Evolutionary conservation across 148 eudicot genomes (phyloP), one percentile per base, ranked within the genome.

Genomic region (Hydrangea macrophylla): DNA sequence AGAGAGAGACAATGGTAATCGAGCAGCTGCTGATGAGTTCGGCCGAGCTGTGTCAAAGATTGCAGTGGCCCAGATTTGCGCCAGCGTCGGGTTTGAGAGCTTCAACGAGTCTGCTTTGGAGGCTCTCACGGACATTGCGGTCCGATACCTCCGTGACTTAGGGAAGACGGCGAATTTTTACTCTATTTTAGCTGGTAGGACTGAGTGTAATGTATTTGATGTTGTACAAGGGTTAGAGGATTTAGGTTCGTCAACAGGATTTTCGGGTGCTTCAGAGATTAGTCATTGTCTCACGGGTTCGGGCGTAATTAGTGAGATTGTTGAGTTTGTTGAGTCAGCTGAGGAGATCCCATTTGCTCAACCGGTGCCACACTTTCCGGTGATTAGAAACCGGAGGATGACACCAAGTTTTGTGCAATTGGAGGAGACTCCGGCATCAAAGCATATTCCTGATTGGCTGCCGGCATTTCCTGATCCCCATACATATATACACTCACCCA

Each of bases 401-500:
- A 79, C 73, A 45, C 89, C 88, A 15, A 90, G 90, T 71, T 90
- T 86, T 70, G 59, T 69, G 33, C 82, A 84, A 40, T 83, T 92
- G 79, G 95, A 76, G 37, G 98, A 93, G 62, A 64, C 55, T 1
- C 85, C 87, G 0, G 60, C 51, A 28, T 70, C 60, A 36, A 88
- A 82, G 69, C 86, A 90, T 62, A 73, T 93, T 12, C 98, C 98
- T 0, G 62, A 73, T 15, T 93, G 98, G 98, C 73, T 93, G 75
- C 96, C 96, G 3, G 89, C 90, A 4, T 88, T 93, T 70, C 98
- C 96, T 0, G 98, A 93, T 70, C 81, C 81, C 2, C 98, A 93
- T 65, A 86, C 98, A 0, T 93, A 88, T 55, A 18, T 83, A 35
- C 80, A 72, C 0, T 67, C 96, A 0, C 86, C 92, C 5, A 65